A percentile compares a stretch with the other conserved stretches of the same genome.
phyloP scores from a whole-genome alignment of 225 moss, liverwort and hornwort genomes.

The Antitrichia curtipendula region DNA sequence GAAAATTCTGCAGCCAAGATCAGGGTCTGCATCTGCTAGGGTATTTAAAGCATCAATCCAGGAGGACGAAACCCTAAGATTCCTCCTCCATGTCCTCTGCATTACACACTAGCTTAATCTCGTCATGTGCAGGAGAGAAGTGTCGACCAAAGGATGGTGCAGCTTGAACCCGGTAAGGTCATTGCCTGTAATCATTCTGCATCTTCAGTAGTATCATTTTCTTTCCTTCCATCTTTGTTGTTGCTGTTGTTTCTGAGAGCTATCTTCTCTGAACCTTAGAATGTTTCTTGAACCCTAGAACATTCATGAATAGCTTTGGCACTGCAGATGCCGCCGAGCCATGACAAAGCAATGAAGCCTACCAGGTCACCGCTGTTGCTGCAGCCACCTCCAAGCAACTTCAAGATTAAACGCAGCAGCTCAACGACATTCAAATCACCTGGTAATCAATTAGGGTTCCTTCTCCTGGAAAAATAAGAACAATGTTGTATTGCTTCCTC shows the following conservation, averaged over 20 bases:
- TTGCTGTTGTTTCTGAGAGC: background rate
- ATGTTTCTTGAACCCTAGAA: background rate
- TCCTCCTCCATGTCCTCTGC: background rate
- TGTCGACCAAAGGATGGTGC: conserved; percentile 42
- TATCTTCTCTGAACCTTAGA: background rate
- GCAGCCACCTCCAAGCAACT: conserved; percentile 13
- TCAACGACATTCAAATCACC: background rate
- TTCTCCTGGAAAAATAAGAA: background rate
- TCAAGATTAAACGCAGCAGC: conserved; percentile 6
- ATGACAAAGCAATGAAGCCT: conserved; percentile 2
- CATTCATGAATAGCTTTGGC: background rate
- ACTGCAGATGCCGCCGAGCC: conserved; percentile 10
- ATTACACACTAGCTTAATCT: background rate
- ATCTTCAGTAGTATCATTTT: too few species aligned
- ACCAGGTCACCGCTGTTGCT: conserved; percentile 1
- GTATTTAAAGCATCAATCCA: too few species aligned
- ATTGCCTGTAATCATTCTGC: background rate
- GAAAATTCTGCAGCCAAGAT: background rate
- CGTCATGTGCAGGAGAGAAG: conserved; percentile 26
- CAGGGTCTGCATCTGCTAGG: background rate
- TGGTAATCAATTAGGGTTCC: background rate
- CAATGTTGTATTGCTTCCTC: background rate
- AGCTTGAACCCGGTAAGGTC: conserved; percentile 18
- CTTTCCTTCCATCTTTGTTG: background rate
- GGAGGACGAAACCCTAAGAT: background rate